Base-by-base conservation (phyloP, 148 eudicot genomes). In the Chenopodium berlandieri region DNA sequence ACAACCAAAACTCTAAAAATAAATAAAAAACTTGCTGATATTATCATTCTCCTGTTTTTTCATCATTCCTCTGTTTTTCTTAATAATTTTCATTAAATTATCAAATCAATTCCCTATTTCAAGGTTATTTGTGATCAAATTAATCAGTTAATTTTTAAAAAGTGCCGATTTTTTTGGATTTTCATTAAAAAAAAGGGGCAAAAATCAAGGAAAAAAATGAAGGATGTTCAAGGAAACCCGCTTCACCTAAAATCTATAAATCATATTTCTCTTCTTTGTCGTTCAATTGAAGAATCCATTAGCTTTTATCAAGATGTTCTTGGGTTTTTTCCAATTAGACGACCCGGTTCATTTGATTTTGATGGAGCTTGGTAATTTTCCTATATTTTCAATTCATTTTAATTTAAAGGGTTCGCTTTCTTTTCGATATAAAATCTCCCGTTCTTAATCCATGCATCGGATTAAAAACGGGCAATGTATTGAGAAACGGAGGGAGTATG, bases 321-420 rank as follows among this genome's bases (percentile, higher is more conserved):
- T 44, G 98, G 98, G 0, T 95, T 95, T 76, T 79, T 85, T 3
- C 97, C 98, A 1, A 88, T 95, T 52, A 66, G 91, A 64, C 82
- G 98, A 66, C 98, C 98, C 14, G 92, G 94, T 2, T 95, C 98
- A 1, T 88, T 95, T 48, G 84, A 93, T 73, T 95, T 95, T 58
- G 85, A 91, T 58, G 97, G 98, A 37, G 98, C 98, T 30, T 95
- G 98, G 98, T 95, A 93, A 54, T 22, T 83, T 70, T 37, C 10
- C 65, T 4, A 4, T 16, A 47, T 48, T 25, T 25, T 0, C 14
- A 31, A 65, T 46, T 31, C 31, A 9, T 9, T 64, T 65, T 30
- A 16, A 16, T 11, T 27, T 75, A 44, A 47, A 52, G 78, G 71
- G 71, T 67, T 50, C 16, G 14, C 2, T 50, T 50, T 11, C 16